These are phyloP conservation scores for Beauveria asiatica DNA, from an alignment of 2,329 filamentous ascomycete species.

Conservation along the genomic window DNA sequence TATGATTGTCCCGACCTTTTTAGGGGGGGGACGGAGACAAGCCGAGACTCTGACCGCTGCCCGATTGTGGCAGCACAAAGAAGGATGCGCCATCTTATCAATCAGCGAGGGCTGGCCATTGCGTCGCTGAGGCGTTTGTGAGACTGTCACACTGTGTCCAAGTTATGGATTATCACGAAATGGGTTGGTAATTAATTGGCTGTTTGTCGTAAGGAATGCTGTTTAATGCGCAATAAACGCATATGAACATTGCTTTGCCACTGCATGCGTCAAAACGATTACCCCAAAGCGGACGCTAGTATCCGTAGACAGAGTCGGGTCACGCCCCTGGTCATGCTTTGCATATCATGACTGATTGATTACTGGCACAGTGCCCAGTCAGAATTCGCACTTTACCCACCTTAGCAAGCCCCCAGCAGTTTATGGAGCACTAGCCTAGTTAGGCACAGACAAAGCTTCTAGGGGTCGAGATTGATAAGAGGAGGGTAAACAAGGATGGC, in stretches of 20 bases:
- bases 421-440: background rate
- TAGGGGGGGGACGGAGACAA: background rate
- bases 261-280: background rate
- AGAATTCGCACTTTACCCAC: background rate
- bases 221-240: background rate
- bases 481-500: background rate
- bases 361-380: background rate
- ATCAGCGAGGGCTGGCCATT: background rate
- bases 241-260: background rate
- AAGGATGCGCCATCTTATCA: slow-evolving; percentile 7
- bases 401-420: background rate
- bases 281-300: background rate
- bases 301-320: background rate
- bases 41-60: background rate
- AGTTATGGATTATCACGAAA: background rate
- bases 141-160: background rate
- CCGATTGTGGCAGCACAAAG: background rate
- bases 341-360: slow-evolving; percentile 10
- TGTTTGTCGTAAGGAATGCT: background rate
- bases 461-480: slow-evolving; percentile 6
- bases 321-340: slow-evolving; percentile 2
- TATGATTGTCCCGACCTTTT: background rate
- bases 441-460: background rate
- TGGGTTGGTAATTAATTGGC: background rate
- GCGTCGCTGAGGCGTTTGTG: background rate